A percentile compares a stretch with the other conserved stretches of the same genome.
Evolutionary conservation across 495 filamentous ascomycete genomes (phyloP).

Genomic region (Daldinia decipiens): DNA sequence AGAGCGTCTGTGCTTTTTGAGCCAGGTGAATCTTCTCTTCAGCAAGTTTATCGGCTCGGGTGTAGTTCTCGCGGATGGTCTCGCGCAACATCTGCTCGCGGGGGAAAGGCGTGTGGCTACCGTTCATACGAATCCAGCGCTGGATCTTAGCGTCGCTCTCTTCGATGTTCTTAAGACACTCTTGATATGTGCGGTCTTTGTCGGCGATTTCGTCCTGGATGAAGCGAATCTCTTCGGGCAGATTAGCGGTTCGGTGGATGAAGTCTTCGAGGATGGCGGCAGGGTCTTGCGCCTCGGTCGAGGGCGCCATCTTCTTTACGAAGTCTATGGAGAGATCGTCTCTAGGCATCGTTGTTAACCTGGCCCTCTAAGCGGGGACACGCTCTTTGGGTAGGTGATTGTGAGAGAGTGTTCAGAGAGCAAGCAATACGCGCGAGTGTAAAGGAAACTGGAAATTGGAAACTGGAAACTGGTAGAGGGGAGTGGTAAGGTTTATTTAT

Average conservation of each 20-base stretch:
- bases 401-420: conserved; percentile 18
- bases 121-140: conserved; percentile 87
- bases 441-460: not conserved
- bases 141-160: conserved; percentile 84
- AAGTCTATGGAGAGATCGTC: conserved; percentile 71
- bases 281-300: conserved; percentile 71
- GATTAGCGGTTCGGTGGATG: conserved; percentile 84
- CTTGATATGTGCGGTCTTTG: conserved; percentile 83
- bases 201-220: conserved; percentile 93
- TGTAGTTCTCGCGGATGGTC: conserved; percentile 75
- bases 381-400: conserved; percentile 24
- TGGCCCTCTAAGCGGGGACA: conserved; percentile 49
- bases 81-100: conserved; percentile 82
- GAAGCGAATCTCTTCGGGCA: conserved; percentile 91
- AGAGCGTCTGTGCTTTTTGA: conserved; percentile 77
- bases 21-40: conserved; percentile 86
- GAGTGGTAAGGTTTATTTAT: conserved; percentile 9
- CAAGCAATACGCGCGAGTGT: conserved; percentile 7
- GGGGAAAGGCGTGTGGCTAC: conserved; percentile 81
- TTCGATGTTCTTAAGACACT: conserved; percentile 76
- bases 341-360: conserved; percentile 68
- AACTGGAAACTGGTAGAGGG: not conserved
- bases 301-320: conserved; percentile 63
- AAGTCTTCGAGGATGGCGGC: conserved; percentile 93
- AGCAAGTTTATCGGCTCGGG: conserved; percentile 75